Conservation (phyloP, 2,329 filamentous ascomycete genomes). For the Neocatenulostroma microsporum region DNA sequence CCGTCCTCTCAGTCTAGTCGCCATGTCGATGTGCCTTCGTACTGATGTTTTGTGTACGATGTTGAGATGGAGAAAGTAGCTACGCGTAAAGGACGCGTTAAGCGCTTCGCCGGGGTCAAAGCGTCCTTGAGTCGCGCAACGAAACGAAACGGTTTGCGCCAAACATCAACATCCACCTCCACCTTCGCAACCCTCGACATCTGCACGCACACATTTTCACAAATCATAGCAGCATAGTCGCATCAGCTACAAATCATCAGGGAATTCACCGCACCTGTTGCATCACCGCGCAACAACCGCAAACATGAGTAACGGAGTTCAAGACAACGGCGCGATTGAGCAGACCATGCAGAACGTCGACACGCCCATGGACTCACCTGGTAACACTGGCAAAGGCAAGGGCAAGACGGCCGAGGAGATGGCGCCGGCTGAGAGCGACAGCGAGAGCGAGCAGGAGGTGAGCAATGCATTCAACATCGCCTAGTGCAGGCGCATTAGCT, state of each 20-base stretch:
- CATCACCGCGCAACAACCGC: too few species aligned
- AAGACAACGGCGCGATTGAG: conserved; percentile 7
- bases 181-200: too few species aligned
- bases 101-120: too few species aligned
- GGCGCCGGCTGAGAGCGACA: conserved; percentile 56
- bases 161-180: too few species aligned
- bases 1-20: conserved; percentile 50
- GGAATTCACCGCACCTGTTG: not conserved
- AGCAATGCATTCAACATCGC: conserved; percentile 3
- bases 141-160: not conserved
- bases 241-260: too few species aligned
- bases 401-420: conserved; percentile 66
- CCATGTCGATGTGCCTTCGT: too few species aligned
- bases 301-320: conserved; percentile 18
- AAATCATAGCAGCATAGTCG: too few species aligned
- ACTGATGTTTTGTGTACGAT: too few species aligned
- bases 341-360: conserved; percentile 19
- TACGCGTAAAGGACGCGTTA: conserved; percentile 3
- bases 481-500: not conserved
- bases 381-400: conserved; percentile 65
- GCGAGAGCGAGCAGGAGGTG: conserved; percentile 41
- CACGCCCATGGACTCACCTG: conserved; percentile 37
- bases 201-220: too few species aligned
- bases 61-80: too few species aligned
- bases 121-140: too few species aligned